Base-by-base conservation (phyloP, 1,284 basidiomycete genomes). In the Tilletia setariae region DNA sequence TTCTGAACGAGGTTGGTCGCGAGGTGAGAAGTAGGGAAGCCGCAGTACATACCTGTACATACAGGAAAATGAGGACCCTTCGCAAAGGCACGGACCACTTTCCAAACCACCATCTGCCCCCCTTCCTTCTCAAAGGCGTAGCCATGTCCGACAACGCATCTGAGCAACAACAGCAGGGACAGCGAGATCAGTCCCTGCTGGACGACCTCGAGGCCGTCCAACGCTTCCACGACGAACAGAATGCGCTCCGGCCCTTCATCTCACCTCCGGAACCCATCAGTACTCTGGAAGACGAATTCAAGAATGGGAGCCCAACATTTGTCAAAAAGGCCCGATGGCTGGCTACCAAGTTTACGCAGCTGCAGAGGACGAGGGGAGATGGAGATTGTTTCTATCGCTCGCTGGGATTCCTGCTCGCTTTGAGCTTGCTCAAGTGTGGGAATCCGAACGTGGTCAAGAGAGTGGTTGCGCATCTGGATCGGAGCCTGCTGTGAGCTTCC, bases 341-440 rank as follows among this genome's bases (percentile, higher is more conserved):
- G 8, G 68, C 68, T 32, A 65, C 74, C 2, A 25, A 71, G 1
- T 80, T 75, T 63, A 69, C 69, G 51, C 74, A 28, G n/a, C 21
- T 51, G 13, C 42, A 56, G 19, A 16, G 56, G n/a, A 68, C 74
- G 2, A 72, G 73, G n/a, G 75, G 78, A 1, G 79, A 80, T 72
- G 79, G 79, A 0, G 77, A 79, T 51, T 80, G 79, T 70, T 80
- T 80, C 56, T 79, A 80, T 67, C 72, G 79, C 11, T 73, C 75
- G 0, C 78, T 80, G 25, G 77, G 73, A 1, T 80, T 79, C 64
- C 74, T 75, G 1, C 77, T 75, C 30, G 67, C 79, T 59, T 65
- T 73, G 44, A 71, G 73, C 49, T 67, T 80, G 47, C 65, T 78
- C 25, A 67, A 51, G 32, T 71, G 74, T 68, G 70, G 75, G 35